Evolutionary conservation across 345 rosid species (phyloP), one percentile per base, ranked within the genome.

Genomic region (Cardamine occulta): DNA sequence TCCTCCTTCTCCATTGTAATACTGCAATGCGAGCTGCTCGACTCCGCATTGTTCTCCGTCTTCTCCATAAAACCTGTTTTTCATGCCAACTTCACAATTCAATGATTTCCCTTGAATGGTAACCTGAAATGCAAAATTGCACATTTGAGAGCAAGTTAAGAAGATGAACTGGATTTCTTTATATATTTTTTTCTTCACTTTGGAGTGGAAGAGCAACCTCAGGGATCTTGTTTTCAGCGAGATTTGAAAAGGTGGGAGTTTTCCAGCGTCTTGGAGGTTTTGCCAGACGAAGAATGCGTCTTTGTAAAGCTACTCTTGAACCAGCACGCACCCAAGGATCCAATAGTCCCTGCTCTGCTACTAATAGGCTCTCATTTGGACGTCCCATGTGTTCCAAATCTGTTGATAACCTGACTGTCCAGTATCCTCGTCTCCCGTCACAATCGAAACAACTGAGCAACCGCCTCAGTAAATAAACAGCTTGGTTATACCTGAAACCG

Each of bases 221-320:
- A 1, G 73, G 78, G 75, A 91, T 90, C 84, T 82, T 90, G 65
- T 87, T 85, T 44, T 82, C 84, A 19, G 84, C 39, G 42, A 76
- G 86, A 34, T 75, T 78, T 52, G 86, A 59, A 77, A 88, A 91
- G 52, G 85, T 80, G 21, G 98, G 98, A 81, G 74, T 74, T 86
- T 84, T 94, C 98, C 98, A 94, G 67, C 97, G 91, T 81, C 98
- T 90, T 59, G 98, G 98, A 70, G 98, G 98, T 86, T 88, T 94
- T 65, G 86, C 95, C 66, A 91, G 73, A 53, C 91, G 93, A 82
- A 94, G 86, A 66, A 88, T 85, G 62, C 96, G 89, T 73, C 88
- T 86, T 70, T 91, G 98, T 67, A 90, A 74, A 54, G 96, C 90
- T 79, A 90, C 58, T 80, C 84, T 88, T 62, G 95, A 88, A 84